Percentiles rank a stretch among this genome's conserved stretches.
Evolutionary conservation across 495 filamentous ascomycete species (phyloP).

Genomic region (Neurospora sp.): DNA sequence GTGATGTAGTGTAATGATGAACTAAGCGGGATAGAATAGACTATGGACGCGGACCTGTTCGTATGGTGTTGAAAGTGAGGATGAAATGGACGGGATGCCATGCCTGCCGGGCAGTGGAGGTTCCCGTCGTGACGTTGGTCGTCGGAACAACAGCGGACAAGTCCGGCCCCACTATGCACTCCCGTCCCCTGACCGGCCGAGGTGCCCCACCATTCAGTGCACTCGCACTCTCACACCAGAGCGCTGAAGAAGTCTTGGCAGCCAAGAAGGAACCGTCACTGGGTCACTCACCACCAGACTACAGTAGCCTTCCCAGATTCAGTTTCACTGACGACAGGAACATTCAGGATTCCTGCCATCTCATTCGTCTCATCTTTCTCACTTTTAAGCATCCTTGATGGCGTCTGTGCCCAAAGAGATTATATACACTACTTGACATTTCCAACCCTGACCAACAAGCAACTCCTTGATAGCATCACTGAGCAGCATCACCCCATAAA

Average conservation of each 20-base stretch:
- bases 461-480: not conserved
- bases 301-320: not conserved
- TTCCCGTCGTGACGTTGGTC: not conserved
- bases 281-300: not conserved
- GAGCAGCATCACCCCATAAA: not conserved
- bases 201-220: not conserved
- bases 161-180: not conserved
- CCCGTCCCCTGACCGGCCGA: not conserved
- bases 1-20: not conserved
- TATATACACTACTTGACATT: not conserved
- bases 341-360: not conserved
- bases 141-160: not conserved
- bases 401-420: not conserved
- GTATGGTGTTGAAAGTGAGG: not conserved
- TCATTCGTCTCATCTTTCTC: not conserved
- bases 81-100: not conserved
- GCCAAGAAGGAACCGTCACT: not conserved
- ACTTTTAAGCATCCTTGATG: not conserved
- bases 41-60: not conserved
- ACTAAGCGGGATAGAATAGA: too few relatives aligned
- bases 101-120: not conserved
- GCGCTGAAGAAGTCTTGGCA: not conserved
- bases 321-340: not conserved
- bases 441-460: not conserved
- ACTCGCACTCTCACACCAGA: not conserved